Evolutionary conservation across 192 early-diverging fungal species (phyloP), one percentile per base, ranked within the genome.

Genomic region (Funneliformis mosseae): DNA sequence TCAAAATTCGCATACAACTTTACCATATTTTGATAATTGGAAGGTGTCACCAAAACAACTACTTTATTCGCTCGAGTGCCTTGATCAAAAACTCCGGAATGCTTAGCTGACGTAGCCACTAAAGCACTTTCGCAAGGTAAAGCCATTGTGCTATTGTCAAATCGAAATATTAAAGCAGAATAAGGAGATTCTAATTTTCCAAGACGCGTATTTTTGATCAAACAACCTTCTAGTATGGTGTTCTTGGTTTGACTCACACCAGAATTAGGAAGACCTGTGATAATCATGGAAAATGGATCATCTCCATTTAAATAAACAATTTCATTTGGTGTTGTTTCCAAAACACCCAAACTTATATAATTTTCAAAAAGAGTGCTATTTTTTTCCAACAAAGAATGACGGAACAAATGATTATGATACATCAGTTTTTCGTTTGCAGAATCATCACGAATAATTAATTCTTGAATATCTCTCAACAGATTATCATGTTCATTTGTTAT

Each of bases 111-210:
- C 1, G 39, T 46, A 18, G 28, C 71, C 21, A 74, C 5, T 12
- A 45, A 46, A 23, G 71, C 39, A 74, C 71, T 74, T 21, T 39
- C 43, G 11, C 71, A 74, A 8, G 71, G 71, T 4, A 43, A 25
- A 25, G 39, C 11, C 12, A 74, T 27, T 45, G 12, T 7, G 25
- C 71, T 74, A 11, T 25, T 45, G 18, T 74, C 71, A 46, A 45
- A 74, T 74, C 71, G 39, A 16, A 74, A 46, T 42, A 74, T 42
- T 46, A 74, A 41, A 14, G 71, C 41, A 48, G 41, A 74, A 23
- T 23, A 45, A 14, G 23, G 21, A 16, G 43, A 23, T 12, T 45
- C 25, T 46, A 46, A 46, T 42, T 74, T 74, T 6, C 39, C 43
- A 16, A 74, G 25, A 25, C 41, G 41, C 41, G 71, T 25, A 11